phyloP scores from a whole-genome alignment of 805 yeast species.

The Candida germanica region DNA sequence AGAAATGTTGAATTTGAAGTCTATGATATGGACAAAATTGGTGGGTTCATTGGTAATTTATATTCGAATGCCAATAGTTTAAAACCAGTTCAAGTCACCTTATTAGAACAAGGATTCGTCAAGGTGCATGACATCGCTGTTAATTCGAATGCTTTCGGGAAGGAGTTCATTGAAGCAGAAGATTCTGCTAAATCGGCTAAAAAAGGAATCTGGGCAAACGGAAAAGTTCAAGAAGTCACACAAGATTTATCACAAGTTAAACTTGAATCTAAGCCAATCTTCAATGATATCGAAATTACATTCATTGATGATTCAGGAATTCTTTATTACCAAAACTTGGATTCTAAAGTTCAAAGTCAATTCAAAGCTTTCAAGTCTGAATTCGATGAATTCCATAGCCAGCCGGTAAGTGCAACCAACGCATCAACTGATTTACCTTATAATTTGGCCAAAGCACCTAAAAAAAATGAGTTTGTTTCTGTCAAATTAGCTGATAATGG shows the following conservation, averaged over 20 bases:
- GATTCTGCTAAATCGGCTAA: conserved; percentile 51
- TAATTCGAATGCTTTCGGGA: conserved; percentile 50
- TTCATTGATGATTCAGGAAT: conserved; percentile 44
- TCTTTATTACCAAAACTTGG: conserved; percentile 45
- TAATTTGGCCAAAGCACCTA: conserved; percentile 39
- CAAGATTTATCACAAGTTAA: conserved; percentile 6
- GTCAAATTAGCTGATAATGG: conserved; percentile 51
- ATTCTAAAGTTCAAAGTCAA: conserved; percentile 32
- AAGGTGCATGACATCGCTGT: conserved; percentile 66
- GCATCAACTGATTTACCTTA: conserved; percentile 37
- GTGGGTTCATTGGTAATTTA: conserved; percentile 76
- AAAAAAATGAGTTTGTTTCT: conserved; percentile 57
- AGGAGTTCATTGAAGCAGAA: conserved; percentile 59
- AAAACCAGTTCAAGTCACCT: conserved; percentile 53
- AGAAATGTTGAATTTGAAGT: conserved; percentile 71
- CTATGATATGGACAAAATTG: conserved; percentile 68
- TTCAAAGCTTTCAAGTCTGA: conserved; percentile 44
- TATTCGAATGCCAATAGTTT: conserved; percentile 47
- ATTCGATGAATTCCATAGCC: conserved; percentile 45
- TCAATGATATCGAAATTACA: conserved; percentile 53
- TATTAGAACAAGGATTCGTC: conserved; percentile 63
- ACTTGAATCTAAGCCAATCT: conserved; percentile 35
- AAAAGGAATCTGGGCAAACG: conserved; percentile 71
- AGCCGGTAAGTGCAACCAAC: conserved; percentile 34
- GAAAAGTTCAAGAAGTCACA: conserved; percentile 16